Base-by-base conservation (phyloP, 148 eudicot genomes). In the Linanthus parryae region DNA sequence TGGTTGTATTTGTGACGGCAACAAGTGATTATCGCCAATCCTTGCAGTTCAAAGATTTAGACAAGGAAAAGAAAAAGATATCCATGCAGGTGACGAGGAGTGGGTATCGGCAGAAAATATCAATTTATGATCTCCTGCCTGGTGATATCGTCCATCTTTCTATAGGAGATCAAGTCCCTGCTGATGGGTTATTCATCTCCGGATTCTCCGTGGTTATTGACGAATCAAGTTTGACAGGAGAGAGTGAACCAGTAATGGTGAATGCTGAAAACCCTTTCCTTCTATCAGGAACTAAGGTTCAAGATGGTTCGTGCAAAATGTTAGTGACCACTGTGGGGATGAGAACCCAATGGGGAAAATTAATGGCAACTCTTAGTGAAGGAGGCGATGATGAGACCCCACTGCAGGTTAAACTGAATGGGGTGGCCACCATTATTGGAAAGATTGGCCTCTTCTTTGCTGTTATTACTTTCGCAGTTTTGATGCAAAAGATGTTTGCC, bases 341-440 rank as follows among this genome's bases (percentile, higher is more conserved):
- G 98, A 79, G 90, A 58, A 91, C 98, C 11, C 98, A 91, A 52
- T 86, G 95, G 98, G 98, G 98, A 1, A 86, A 91, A 64, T 62
- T 91, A 38, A 83, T 91, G 94, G 98, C 94, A n/a, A 91, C 98
- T 22, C 81, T 91, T 42, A 83, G 84, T 52, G 98, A 91, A 68
- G 98, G 98, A 14, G 98, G 98, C 21, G 89, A 83, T 51, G 98
- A 91, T 49, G 98, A 91, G 63, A 91, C 98, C 5, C 98, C 98
- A 12, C 62, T 91, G 52, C 98, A 91, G 65, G 95, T 91, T 24
- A 91, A 86, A 54, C 66, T 91, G 60, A 91, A 91, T 45, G 98
- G 98, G n/a, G 98, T 91, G 54, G 98, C 98, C 9, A 91, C 98
- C 38, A 79, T 91, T 44, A 87, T 91, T 33, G 98, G 98, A 16